phyloP scores from a whole-genome alignment of 768 basidiomycete genomes.

The Lanmaoa pseudosensibilis region DNA sequence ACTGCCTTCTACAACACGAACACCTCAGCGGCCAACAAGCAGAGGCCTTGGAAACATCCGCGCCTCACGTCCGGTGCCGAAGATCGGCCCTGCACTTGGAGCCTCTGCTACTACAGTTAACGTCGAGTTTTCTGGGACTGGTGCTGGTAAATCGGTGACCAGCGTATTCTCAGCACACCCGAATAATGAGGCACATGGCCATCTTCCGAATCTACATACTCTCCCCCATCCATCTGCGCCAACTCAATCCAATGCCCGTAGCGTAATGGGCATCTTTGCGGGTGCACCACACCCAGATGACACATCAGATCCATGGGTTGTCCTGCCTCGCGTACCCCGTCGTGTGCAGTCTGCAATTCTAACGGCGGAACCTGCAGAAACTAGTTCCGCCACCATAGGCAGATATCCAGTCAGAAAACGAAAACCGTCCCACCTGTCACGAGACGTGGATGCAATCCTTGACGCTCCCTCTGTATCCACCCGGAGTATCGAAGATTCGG shows the following conservation, averaged over 20 bases:
- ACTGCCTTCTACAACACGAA: conserved; percentile 18
- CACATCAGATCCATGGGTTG: conserved; percentile 69
- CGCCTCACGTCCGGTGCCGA: conserved; percentile 62
- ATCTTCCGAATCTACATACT: conserved; percentile 13
- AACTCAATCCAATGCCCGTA: conserved; percentile 27
- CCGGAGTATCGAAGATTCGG: conserved; percentile 33
- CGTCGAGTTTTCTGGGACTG: conserved; percentile 87
- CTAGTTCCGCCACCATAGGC: conserved; percentile 14
- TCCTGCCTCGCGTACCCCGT: conserved; percentile 49
- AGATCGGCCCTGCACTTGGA: conserved; percentile 79
- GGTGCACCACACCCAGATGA: conserved; percentile 63
- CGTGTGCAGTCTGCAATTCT: conserved; percentile 29
- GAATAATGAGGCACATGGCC: conserved; percentile 14
- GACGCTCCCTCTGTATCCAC: conserved; percentile 43
- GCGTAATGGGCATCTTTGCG: conserved; percentile 87
- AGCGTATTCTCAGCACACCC: conserved; percentile 39
- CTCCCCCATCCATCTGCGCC: conserved; percentile 12
- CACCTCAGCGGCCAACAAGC: conserved; percentile 28
- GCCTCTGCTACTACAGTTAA: conserved; percentile 93
- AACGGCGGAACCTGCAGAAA: conserved; percentile 21
- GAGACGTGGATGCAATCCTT: conserved; percentile 77
- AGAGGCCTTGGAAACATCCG: conserved; percentile 25
- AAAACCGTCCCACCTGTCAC: conserved; percentile 44
- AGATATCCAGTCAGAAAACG: conserved; percentile 19
- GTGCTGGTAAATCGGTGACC: conserved; percentile 55